Conservation (phyloP, 192 early-diverging fungal species). For the Irineochytrium annulatum region DNA sequence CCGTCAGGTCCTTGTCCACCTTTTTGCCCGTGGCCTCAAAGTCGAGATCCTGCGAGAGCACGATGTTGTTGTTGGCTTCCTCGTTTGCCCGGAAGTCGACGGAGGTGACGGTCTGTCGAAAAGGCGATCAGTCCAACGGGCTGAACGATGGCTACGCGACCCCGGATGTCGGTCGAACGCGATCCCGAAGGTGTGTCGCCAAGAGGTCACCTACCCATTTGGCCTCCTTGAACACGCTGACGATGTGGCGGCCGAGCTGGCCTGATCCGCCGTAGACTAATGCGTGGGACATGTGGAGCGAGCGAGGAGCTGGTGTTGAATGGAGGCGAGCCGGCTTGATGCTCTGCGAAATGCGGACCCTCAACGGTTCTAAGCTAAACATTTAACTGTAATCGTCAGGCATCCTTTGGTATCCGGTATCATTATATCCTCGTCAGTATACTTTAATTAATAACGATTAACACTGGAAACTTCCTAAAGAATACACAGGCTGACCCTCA, state of each 20-base stretch:
- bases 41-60: constrained; percentile 37
- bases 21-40: constrained; percentile 56
- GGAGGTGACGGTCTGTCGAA: constrained; percentile 62
- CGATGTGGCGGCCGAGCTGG: constrained; percentile 75
- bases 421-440: too few relatives aligned
- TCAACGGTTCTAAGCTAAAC: too few relatives aligned
- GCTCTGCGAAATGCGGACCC: too few relatives aligned
- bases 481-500: too few relatives aligned
- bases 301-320: too few relatives aligned
- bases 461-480: too few relatives aligned
- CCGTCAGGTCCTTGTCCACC: constrained; percentile 32
- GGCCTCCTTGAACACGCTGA: constrained; percentile 65
- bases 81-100: constrained; percentile 71
- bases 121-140: not conserved
- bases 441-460: too few relatives aligned
- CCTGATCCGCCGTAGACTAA: constrained; percentile 91
- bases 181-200: not conserved
- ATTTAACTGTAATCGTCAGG: too few relatives aligned
- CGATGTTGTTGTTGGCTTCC: constrained; percentile 70
- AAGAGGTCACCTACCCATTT: constrained; percentile 58
- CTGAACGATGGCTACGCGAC: not conserved
- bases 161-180: not conserved
- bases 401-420: too few relatives aligned
- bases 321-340: too few relatives aligned
- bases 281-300: too few relatives aligned